Base-by-base conservation (phyloP, 1,139 yeast genomes). In the Geotrichum bryndzae region DNA sequence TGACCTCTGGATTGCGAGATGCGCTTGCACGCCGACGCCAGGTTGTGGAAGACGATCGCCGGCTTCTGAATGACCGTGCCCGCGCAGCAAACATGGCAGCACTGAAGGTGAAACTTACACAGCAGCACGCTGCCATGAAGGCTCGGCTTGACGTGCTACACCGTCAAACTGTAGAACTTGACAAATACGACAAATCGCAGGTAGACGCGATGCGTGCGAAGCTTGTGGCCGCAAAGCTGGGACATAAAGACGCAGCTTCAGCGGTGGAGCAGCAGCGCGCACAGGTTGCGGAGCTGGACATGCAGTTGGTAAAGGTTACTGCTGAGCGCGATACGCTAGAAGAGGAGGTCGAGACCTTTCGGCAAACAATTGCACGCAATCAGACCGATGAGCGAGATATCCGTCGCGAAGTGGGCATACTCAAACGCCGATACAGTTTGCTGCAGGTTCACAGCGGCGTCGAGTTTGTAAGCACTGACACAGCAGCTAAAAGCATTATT, bases 1-100 rank as follows among this genome's bases (percentile, higher is more conserved):
- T 83, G 52, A 72, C 81, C 2, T 71, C 74, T 45, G 82, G 81
- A 57, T 73, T 83, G 27, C 67, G 78, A 50, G 71, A 71, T 31
- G 82, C 78, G 57, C 70, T 82, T 51, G 29, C 38, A 7, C 58
- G 56, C 33, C 50, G 56, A 18, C 55, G 51, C 18, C 53, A 58
- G 27, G 35, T 56, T n/a, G 50, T 56, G 22, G 29, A 55, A 25
- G 52, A 54, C 31, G 63, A 61, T 48, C 53, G 53, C 27, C 22
- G 22, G 22, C 18, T 56, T 22, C 15, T 61, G 2, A 41, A 23
- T 10, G 58, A 55, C 29, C 52, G 56, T 25, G 51, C 45, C 18
- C 54, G 38, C 2, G 58, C 57, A 23, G 11, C 29, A 8, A 41
- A 56, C 13, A 38, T 60, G 10, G 48, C 41, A n/a, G 57, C 29